These are phyloP conservation scores for Sinapis alba DNA, from an alignment of 441 rosid genomes.

Conservation along the genomic window DNA sequence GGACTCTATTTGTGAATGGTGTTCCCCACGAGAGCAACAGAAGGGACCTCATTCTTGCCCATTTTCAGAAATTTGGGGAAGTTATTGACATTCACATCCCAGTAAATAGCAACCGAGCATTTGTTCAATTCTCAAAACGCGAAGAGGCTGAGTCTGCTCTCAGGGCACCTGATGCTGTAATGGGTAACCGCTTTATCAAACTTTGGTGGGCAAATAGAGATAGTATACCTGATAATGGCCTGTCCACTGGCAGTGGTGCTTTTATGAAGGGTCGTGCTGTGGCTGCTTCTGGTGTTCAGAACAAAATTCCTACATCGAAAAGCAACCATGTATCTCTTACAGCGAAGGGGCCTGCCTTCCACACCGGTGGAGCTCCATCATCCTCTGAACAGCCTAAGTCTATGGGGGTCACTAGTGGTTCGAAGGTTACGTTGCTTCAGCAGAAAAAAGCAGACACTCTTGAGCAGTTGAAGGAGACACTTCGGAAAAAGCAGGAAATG, in stretches of 20 bases:
- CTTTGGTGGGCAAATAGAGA: constrained; percentile 99
- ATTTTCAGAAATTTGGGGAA: constrained; percentile 92
- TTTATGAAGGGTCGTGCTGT: constrained; percentile 48
- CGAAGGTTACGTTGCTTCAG: constrained; percentile 62
- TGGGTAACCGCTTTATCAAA: constrained; percentile 99
- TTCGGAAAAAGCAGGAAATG: constrained; percentile 89
- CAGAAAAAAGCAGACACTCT: constrained; percentile 78
- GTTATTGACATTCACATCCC: constrained; percentile 92
- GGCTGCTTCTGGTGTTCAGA: constrained; percentile 47
- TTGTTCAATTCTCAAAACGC: constrained; percentile 91
- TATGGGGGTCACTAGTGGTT: constrained; percentile 48
- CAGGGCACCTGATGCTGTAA: constrained; percentile 97
- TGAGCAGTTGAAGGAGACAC: constrained; percentile 83
- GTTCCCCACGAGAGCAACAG: constrained; percentile 82
- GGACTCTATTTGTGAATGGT: constrained; percentile 85
- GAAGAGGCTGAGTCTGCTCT: constrained; percentile 99
- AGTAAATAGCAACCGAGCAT: constrained; percentile 78
- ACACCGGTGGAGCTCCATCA: constrained; percentile 46
- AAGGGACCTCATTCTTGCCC: constrained; percentile 82
- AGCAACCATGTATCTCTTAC: constrained; percentile 50
- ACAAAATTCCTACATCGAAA: constrained; percentile 52
- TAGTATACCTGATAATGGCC: constrained; percentile 68
- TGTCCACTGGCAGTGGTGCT: constrained; percentile 44
- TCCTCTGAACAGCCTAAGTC: constrained; percentile 58
- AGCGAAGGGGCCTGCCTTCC: constrained; percentile 46